Evolutionary conservation across 345 rosid species (phyloP).

Genomic region (Dimocarpus longan): DNA sequence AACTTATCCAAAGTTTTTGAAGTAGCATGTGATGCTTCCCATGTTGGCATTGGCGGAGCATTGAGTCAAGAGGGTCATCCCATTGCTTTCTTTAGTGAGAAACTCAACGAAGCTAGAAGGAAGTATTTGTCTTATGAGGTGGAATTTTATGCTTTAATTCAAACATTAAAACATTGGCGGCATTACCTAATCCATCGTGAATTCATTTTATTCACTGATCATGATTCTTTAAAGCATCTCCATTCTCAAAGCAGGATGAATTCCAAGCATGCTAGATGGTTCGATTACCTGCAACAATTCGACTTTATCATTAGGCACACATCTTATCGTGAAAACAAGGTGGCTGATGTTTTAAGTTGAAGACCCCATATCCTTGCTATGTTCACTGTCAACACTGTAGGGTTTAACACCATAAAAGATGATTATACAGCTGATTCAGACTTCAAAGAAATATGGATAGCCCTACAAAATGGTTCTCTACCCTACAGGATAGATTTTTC

Average conservation of each 20-base stretch:
- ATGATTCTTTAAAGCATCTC: neutral
- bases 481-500: too few species aligned
- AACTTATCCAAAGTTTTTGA: neutral
- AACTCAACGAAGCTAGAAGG: neutral
- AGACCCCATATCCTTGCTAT: neutral
- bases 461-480: too few species aligned
- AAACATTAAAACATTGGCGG: neutral
- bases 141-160: conserved; percentile 17
- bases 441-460: neutral
- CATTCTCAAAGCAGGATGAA: neutral
- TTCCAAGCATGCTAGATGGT: neutral
- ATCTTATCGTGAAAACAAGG: neutral
- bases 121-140: neutral
- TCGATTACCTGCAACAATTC: too few species aligned
- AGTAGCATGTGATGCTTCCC: neutral
- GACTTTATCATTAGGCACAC: neutral
- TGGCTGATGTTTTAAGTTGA: neutral
- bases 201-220: conserved; percentile 3
- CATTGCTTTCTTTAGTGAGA: conserved; percentile 6
- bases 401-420: too few species aligned
- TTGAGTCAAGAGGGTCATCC: neutral
- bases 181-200: conserved; percentile 1
- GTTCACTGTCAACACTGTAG: neutral
- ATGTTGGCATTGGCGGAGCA: neutral
- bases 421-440: neutral